These are phyloP conservation scores for Leucogyrophana mollusca DNA, from an alignment of 768 basidiomycete species.

Conservation along the genomic window DNA sequence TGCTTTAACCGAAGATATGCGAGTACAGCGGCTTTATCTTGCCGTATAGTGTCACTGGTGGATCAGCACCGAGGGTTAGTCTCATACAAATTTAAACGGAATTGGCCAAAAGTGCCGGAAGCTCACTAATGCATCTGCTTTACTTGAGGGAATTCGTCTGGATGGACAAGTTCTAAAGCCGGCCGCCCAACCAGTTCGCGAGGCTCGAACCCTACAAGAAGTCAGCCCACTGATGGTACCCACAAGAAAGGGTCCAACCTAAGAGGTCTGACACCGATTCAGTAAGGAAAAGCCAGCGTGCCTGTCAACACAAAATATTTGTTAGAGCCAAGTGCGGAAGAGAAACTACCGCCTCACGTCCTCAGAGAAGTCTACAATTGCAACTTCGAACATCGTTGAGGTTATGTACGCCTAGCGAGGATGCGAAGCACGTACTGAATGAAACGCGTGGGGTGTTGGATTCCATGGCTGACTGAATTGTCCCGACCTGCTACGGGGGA, in stretches of 20 bases:
- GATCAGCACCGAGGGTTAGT: neutral
- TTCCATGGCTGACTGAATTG: conserved; percentile 32
- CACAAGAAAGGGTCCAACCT: conserved; percentile 34
- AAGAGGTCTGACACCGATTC: conserved; percentile 65
- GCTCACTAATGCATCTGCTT: conserved; percentile 68
- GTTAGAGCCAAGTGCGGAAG: conserved; percentile 2
- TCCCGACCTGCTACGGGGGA: no score
- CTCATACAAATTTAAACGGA: neutral
- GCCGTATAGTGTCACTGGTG: conserved; percentile 66
- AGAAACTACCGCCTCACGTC: conserved; percentile 41
- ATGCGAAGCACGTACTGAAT: conserved; percentile 58
- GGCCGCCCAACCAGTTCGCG: conserved; percentile 67
- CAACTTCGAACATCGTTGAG: conserved; percentile 45
- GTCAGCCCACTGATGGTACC: neutral
- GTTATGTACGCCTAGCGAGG: neutral
- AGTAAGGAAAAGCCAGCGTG: conserved; percentile 66
- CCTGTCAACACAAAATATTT: conserved; percentile 35
- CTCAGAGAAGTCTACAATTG: conserved; percentile 79
- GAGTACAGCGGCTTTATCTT: conserved; percentile 78
- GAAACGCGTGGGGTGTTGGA: conserved; percentile 60
- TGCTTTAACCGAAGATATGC: conserved; percentile 79
- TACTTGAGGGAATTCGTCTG: conserved; percentile 71
- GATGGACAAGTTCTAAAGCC: conserved; percentile 76
- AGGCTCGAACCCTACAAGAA: conserved; percentile 65
- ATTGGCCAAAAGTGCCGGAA: conserved; percentile 1